Evolutionary conservation across 2,329 filamentous ascomycete genomes (phyloP).

Genomic region (Aspergillus pseudonomiae): DNA sequence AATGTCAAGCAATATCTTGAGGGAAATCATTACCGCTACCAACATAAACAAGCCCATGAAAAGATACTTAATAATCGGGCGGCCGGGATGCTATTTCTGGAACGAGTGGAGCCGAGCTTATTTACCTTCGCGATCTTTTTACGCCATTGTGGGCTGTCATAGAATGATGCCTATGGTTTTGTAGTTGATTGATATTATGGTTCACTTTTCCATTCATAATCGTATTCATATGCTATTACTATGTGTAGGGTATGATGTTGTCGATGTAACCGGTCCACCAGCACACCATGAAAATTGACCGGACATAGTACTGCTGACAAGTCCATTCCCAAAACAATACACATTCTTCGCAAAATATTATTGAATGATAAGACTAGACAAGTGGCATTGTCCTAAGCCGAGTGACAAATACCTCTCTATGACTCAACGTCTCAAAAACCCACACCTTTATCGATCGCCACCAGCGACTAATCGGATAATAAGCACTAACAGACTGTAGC

Average conservation of each 20-base stretch:
- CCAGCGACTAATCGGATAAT: neutral
- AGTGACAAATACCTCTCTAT: neutral
- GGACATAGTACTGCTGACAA: neutral
- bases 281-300: neutral
- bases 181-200: neutral
- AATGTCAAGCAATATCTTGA: conserved; percentile 2
- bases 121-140: neutral
- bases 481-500: neutral
- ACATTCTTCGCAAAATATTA: neutral
- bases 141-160: neutral
- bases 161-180: neutral
- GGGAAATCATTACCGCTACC: neutral
- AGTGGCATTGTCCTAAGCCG: neutral
- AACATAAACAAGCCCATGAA: neutral
- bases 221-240: neutral
- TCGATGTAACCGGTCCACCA: neutral
- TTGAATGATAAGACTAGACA: neutral
- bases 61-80: neutral
- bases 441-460: neutral
- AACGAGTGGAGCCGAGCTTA: conserved; percentile 17
- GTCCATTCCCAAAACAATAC: neutral
- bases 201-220: neutral
- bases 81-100: conserved; percentile 7
- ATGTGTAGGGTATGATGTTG: neutral
- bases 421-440: neutral